Evolutionary conservation across 2,329 filamentous ascomycete genomes (phyloP), one percentile per base, ranked within the genome.

Genomic region (Talaromyces rugulosus): DNA sequence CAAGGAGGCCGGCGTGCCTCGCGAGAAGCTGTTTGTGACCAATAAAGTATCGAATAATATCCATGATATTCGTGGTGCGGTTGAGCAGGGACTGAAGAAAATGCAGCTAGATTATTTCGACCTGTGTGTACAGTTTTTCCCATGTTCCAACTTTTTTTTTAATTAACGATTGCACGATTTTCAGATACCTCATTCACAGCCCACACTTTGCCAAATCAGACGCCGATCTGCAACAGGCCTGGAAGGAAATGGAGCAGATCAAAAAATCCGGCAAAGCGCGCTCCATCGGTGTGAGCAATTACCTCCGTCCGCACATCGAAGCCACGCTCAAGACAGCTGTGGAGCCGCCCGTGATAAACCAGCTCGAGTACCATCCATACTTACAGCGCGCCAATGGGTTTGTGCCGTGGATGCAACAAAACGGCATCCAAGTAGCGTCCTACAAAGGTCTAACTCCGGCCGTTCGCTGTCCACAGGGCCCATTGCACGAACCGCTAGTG

Each of bases 71-170:
- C 78, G 83, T 63, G 76, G 82, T 65, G 86, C 86, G 64, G 82
- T 87, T 56, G 80, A 83, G 64, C 80, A 83, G 51, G 86, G 86
- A 50, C 78, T 89, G 59, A 81, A 86, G 71, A 82, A 86, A 68
- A 81, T 89, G 67, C 83, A 81, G 12, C 77, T 87, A 36, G 87
- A 87, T 62, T 90, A 90, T 70, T 78, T 91, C 61, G 88, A 91
- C 70, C 78, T 90, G 11, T 89, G 84, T 61, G 89, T 23, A 12
- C 23, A 28, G 18, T 3, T 27, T 14, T 9, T 18, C 6, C n/a
- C 40, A 23, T 44, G 8, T 44, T 18, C n/a, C 14, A 14, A 4
- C 14, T 16, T 18, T 5, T 44, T 5, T 16, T 4, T 18, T 44
- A 14, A 23, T 23, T 23, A 23, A 23, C 23, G 23, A 23, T 23